These are phyloP conservation scores for Nidula microcarpa DNA, from an alignment of 768 basidiomycete species.

Conservation along the genomic window DNA sequence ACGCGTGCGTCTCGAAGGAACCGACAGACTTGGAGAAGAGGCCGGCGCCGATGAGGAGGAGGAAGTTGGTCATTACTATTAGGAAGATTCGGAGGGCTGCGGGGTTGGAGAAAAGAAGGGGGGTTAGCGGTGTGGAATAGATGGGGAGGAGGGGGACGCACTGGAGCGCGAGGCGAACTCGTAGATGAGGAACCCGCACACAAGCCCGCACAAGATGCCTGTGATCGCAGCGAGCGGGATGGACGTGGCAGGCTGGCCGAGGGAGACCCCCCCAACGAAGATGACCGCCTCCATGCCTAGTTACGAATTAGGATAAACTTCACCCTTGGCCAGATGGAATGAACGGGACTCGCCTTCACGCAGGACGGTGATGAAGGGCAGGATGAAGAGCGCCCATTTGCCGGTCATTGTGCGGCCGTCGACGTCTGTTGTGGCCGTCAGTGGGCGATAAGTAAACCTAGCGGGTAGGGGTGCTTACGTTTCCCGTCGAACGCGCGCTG, in stretches of 20 bases:
- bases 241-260: conserved; percentile 75
- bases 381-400: conserved; percentile 85
- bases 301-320: too few species aligned
- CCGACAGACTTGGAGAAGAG: conserved; percentile 81
- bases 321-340: too few species aligned
- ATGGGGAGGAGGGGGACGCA: conserved; percentile 24
- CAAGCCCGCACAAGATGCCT: conserved; percentile 74
- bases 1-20: conserved; percentile 67
- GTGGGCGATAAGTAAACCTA: not conserved
- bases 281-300: conserved; percentile 84
- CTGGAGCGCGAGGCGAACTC: conserved; percentile 72
- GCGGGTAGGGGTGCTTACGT: conserved; percentile 25
- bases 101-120: too few species aligned
- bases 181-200: conserved; percentile 77
- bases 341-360: conserved; percentile 63
- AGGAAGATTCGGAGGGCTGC: conserved; percentile 83
- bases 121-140: too few species aligned
- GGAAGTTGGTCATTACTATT: conserved; percentile 84
- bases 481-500: conserved; percentile 67
- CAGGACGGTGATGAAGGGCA: conserved; percentile 89
- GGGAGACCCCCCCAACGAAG: conserved; percentile 91
- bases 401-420: conserved; percentile 51
- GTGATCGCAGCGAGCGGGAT: conserved; percentile 91
- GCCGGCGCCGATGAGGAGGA: conserved; percentile 92
- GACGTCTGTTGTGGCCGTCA: conserved; percentile 25